These are phyloP conservation scores for Mycotypha africana DNA, from an alignment of 371 early-diverging fungal species.

Conservation along the genomic window DNA sequence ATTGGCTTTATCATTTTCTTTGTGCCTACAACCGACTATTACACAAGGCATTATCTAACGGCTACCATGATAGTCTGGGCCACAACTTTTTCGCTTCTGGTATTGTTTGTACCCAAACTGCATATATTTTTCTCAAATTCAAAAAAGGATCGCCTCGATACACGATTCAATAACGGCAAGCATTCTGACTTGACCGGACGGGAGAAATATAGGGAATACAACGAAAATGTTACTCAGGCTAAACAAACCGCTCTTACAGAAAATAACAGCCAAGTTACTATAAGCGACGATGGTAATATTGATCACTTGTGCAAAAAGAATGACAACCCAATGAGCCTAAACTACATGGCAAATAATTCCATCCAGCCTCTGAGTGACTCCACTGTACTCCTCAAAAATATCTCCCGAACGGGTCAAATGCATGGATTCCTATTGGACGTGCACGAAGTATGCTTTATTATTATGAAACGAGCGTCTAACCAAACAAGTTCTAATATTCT, in stretches of 20 bases:
- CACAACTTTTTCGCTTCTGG: constrained; percentile 47
- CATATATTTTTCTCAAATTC: constrained; percentile 24
- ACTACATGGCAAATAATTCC: constrained; percentile 20
- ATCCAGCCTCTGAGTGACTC: constrained; percentile 3
- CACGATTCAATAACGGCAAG: constrained; percentile 8
- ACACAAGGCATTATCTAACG: constrained; percentile 48
- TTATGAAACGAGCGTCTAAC: too few species aligned
- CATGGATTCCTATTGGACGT: constrained; percentile 33
- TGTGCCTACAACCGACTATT: constrained; percentile 42
- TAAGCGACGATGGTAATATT: background rate
- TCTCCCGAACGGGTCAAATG: constrained; percentile 10
- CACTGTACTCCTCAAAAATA: constrained; percentile 6
- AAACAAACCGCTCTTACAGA: too few species aligned
- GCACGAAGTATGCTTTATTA: constrained; percentile 45
- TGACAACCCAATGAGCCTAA: constrained; percentile 20
- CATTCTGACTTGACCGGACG: constrained; percentile 21
- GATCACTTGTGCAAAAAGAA: background rate
- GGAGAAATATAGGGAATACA: background rate
- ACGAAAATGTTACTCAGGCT: background rate
- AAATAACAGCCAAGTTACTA: too few species aligned
- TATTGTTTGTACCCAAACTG: constrained; percentile 51
- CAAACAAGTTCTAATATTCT: too few species aligned
- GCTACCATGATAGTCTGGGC: constrained; percentile 52
- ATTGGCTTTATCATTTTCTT: constrained; percentile 48
- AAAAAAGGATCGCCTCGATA: too few species aligned